Percentiles rank a stretch among this genome's conserved stretches.
phyloP scores from a whole-genome alignment of 1,284 basidiomycete genomes.

The Austroboletus novae-zelandiae region DNA sequence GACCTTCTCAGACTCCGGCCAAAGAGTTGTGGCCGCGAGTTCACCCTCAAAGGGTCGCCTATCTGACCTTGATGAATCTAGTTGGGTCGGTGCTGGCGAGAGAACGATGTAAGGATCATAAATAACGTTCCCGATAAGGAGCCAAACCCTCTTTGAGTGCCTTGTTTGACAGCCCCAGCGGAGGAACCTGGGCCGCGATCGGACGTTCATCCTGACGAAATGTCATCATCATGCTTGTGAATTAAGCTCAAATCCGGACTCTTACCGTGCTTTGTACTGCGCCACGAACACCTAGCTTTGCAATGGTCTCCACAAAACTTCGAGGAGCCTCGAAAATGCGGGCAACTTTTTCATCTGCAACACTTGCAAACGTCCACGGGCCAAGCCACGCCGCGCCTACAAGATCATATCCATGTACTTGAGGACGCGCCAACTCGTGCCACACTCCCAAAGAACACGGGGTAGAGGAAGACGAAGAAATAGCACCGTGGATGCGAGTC shows the following conservation, averaged over 20 bases:
- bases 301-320: conserved; percentile 67
- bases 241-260: background rate
- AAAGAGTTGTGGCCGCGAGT: conserved; percentile 83
- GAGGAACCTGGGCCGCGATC: conserved; percentile 70
- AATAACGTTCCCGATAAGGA: background rate
- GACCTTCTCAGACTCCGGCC: conserved; percentile 97
- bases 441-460: conserved; percentile 42
- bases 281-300: conserved; percentile 47
- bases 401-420: conserved; percentile 93
- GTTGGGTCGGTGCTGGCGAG: conserved; percentile 16
- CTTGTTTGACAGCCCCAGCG: conserved; percentile 73
- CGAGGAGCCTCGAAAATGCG: conserved; percentile 88
- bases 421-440: conserved; percentile 88
- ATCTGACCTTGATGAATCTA: conserved; percentile 13
- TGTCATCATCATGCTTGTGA: conserved; percentile 8
- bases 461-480: conserved; percentile 16
- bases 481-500: conserved; percentile 76
- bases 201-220: conserved; percentile 37
- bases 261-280: conserved; percentile 46
- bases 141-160: conserved; percentile 54
- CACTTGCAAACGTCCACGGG: conserved; percentile 76
- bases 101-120: background rate
- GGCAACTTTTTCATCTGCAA: conserved; percentile 90
- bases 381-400: conserved; percentile 78
- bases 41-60: conserved; percentile 80